Evolutionary conservation across 2,329 filamentous ascomycete species (phyloP), one percentile per base, ranked within the genome.

Genomic region (Colletotrichum spaethianum): DNA sequence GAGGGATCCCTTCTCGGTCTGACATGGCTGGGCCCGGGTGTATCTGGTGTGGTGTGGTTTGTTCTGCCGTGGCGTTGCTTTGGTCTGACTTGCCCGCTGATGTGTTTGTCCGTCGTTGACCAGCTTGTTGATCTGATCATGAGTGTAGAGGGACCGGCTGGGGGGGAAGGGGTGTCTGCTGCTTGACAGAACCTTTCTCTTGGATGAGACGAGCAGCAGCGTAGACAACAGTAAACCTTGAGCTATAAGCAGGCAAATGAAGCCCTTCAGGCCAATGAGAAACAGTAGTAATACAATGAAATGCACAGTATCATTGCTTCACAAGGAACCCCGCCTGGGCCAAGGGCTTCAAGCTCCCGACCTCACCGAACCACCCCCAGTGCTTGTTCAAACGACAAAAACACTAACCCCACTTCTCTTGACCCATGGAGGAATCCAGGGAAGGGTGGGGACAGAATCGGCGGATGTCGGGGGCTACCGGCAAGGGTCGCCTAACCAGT

Each of bases 401-500:
- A 69, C 64, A 69, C 65, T 72, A 69, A 69, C 69, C 64, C 28
- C 44, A 69, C 59, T 53, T 63, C 69, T 28, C 57, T 53, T 56
- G 38, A 50, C 60, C 57, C 59, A 18, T 14, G n/a, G 28, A 14
- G 31, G 23, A 12, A 28, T 11, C 16, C 23, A 52, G 7, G 1
- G 23, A 8, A 12, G 16, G 11, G 28, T 20, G 50, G 6, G 28
- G n/a, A n/a, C n/a, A n/a, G n/a, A 20, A 16, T 59, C 57, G 64
- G 57, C 68, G 68, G 64, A 67, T 52, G 33, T 63, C 28, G 57
- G 52, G n/a, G 56, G 64, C 28, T 6, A 18, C 23, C 14, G 6
- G 50, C 42, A 50, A 68, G 55, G 63, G 62, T 68, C 16, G 33
- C 23, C 48, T 36, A 8, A 20, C 46, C 23, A 52, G 57, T 14